Percentiles rank a stretch among this genome's conserved stretches.
Conservation (phyloP, 306 rosid genomes). For the Fragaria vesca region DNA sequence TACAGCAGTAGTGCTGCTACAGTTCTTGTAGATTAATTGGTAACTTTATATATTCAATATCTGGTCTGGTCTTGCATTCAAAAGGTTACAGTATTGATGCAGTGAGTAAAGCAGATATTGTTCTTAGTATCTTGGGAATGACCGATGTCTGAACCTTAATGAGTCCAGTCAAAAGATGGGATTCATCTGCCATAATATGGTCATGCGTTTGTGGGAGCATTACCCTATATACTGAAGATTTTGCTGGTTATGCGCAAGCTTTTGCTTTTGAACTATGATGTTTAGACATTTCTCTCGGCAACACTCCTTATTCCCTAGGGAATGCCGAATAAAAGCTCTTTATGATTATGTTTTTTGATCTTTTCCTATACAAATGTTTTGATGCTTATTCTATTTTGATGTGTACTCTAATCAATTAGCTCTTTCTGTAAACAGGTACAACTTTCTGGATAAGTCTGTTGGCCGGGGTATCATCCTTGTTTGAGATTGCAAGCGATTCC, state of each 20-base stretch:
- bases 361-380: neutral
- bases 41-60: neutral
- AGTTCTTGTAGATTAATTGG: neutral
- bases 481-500: slow-evolving; percentile 51
- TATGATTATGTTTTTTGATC: neutral
- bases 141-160: neutral
- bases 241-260: neutral
- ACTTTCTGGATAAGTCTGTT: slow-evolving; percentile 75
- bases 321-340: neutral
- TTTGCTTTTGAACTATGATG: neutral
- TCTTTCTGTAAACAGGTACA: slow-evolving; percentile 59
- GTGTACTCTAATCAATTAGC: neutral
- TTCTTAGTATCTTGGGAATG: neutral
- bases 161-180: neutral
- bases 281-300: neutral
- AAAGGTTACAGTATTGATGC: neutral
- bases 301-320: neutral
- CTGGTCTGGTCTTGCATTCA: neutral
- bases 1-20: neutral
- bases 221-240: neutral
- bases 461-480: slow-evolving; percentile 66
- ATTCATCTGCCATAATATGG: neutral
- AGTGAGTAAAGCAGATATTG: neutral
- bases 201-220: neutral
- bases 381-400: neutral